Base-by-base conservation (phyloP, 805 yeast genomes). In the Zygotorulaspora florentina region DNA sequence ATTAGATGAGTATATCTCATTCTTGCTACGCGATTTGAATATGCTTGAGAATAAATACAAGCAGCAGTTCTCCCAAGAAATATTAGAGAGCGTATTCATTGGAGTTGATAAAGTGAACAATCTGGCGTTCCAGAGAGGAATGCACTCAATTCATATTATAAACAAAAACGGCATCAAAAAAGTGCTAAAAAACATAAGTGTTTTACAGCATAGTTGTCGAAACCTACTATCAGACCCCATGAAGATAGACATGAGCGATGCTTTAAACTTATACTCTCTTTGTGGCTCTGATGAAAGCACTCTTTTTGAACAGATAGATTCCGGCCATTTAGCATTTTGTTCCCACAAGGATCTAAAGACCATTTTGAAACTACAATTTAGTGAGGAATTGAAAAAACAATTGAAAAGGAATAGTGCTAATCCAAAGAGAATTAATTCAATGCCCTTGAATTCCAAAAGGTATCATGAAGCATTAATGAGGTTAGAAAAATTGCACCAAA, bases 131-230 rank as follows among this genome's bases (percentile, higher is more conserved):
- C 52, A 63, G 16, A 33, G 40, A 7, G 65, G 63, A 4, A 54
- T 65, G 7, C 48, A 51, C 2, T 56, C 62, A 1, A 57, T 65
- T 7, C 40, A 45, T 8, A 55, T 55, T 1, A 38, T 64, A 23
- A 65, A 64, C 44, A 40, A 45, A n/a, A 59, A 59, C 41, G 69
- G 69, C 38, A 47, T 55, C 7, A 64, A 58, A 38, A 64, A 59
- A 27, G 51, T 65, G 42, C 36, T 55, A 8, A 64, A 61, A 46
- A 65, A 65, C 31, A 58, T 63, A 6, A 63, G 55, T 20, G 59
- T 56, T 15, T 43, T 64, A 31, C 69, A 65, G 43, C 64, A 63
- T 35, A 52, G 59, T 8, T 55, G 53, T 25, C 57, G 66, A 49
- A 58, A 54, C 26, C 44, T 62, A 8, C 45, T 54, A 2, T 44